Conservation (phyloP, 1,284 basidiomycete genomes). For the Pseudozyma tsukubaensis region DNA sequence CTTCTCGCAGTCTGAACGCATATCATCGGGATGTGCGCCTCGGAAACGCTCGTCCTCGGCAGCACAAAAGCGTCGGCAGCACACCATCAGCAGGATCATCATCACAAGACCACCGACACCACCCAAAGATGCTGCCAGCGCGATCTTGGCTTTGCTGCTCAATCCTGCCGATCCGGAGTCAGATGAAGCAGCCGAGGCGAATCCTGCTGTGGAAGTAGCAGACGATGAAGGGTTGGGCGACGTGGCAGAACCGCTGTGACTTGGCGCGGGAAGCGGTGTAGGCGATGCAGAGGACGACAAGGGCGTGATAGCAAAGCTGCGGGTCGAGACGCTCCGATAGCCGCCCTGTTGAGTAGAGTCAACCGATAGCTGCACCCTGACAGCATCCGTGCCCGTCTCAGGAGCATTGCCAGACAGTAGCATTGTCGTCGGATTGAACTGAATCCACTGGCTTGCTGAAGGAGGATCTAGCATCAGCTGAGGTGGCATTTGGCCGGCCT, state of each 20-base stretch:
- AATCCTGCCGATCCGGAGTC: constrained; percentile 19
- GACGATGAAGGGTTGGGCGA: constrained; percentile 2
- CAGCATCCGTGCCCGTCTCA: constrained; percentile 7
- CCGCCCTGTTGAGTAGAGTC: constrained; percentile 2
- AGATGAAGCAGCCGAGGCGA: constrained; percentile 17
- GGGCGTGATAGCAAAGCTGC: constrained; percentile 23
- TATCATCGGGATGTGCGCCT: constrained; percentile 25
- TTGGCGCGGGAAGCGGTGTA: constrained; percentile 21
- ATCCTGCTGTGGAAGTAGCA: constrained; percentile 14
- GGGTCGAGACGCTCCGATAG: constrained; percentile 14
- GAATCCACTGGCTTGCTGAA: constrained; percentile 69
- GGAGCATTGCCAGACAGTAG: constrained; percentile 66
- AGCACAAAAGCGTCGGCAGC: constrained; percentile 52
- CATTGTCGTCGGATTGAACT: constrained; percentile 67
- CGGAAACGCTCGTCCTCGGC: constrained; percentile 50
- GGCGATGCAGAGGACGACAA: constrained; percentile 9
- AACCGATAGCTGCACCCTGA: constrained; percentile 26
- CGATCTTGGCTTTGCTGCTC: constrained; percentile 47
- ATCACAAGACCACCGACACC: constrained; percentile 51
- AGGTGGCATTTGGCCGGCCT: constrained; percentile 8
- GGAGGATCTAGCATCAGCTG: constrained; percentile 24
- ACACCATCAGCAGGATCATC: constrained; percentile 55
- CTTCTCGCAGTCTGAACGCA: constrained; percentile 27
- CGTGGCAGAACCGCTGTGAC: background rate
- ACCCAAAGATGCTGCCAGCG: constrained; percentile 51